Base-by-base conservation (phyloP, 768 basidiomycete genomes). In the Hypholoma sublateritium region DNA sequence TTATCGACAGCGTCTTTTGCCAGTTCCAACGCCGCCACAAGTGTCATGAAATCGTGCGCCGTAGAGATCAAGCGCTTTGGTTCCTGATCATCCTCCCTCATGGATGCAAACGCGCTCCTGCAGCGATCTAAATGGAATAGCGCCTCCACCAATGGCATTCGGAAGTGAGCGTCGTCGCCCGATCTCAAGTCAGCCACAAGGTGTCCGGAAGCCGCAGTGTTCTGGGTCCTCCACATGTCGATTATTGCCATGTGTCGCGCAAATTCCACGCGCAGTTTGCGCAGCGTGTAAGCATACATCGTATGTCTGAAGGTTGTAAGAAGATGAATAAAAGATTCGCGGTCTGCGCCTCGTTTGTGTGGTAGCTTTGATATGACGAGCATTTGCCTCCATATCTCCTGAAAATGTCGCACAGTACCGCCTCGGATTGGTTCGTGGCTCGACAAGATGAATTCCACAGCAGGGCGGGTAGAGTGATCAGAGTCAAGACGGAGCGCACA, bases 391-490 rank as follows among this genome's bases (percentile, higher is more conserved):
- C 50, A 51, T 41, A 39, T 51, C 37, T 39, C 39, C 13, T 25
- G 21, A 36, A 51, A 5, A n/a, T 51, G 16, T 4, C 50, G 50
- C 16, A 41, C 50, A 5, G 50, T 51, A 1, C 50, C 50, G 12
- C 22, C 39, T 22, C 37, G 50, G 11, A 51, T 25, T 11, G 50
- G 36, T 22, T 51, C 50, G 13, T 51, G 37, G 50, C 50, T 51
- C 37, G 50, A 51, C 14, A 51, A 51, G 50, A 51, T 51, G 50
- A 51, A 36, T n/a, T 51, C 50, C 4, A 51, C 37, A 8, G 37
- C 24, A 3, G 50, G 50, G 2, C 37, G 50, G 11, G 16, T 22
- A 21, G 50, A 21, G 22, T 51, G 35, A 21, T 51, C 37, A 11
- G 50, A 24, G 24, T 51, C 50, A 22, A 41, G 36, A 14, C 50